Conservation (phyloP, 1,139 yeast genomes). For the Lizanozyma gosingica region DNA sequence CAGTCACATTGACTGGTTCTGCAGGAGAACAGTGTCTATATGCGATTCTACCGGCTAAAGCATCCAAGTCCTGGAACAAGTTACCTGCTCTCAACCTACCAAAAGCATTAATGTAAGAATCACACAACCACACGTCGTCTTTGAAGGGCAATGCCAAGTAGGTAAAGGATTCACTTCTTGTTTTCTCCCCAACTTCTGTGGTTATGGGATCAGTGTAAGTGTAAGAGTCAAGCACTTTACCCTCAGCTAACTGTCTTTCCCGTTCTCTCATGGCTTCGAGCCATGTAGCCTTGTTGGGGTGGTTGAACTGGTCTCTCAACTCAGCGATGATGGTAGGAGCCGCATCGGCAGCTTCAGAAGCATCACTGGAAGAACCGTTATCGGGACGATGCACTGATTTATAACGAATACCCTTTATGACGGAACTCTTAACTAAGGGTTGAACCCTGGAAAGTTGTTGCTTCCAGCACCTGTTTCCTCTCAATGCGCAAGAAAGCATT, state of each 20-base stretch:
- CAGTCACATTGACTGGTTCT: conserved; percentile 88
- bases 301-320: conserved; percentile 17
- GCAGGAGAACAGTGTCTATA: conserved; percentile 85
- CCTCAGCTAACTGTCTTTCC: conserved; percentile 59
- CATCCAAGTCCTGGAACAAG: conserved; percentile 84
- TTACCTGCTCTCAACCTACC: conserved; percentile 89
- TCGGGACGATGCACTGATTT: conserved; percentile 26
- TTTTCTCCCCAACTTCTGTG: conserved; percentile 60
- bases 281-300: conserved; percentile 68
- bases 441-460: too few species aligned
- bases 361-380: conserved; percentile 28
- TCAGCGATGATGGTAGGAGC: conserved; percentile 57
- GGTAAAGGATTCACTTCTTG: conserved; percentile 69
- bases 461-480: too few species aligned
- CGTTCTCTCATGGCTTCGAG: conserved; percentile 72
- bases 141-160: conserved; percentile 72
- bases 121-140: conserved; percentile 75
- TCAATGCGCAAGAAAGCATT: too few species aligned
- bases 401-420: conserved; percentile 2
- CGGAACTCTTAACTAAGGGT: too few species aligned
- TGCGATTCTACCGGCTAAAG: conserved; percentile 81
- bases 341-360: conserved; percentile 62
- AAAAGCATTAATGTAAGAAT: conserved; percentile 78
- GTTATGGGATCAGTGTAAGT: conserved; percentile 68
- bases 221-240: conserved; percentile 60